Evolutionary conservation across 2,329 filamentous ascomycete species (phyloP).

Genomic region (Aureobasidium lini): DNA sequence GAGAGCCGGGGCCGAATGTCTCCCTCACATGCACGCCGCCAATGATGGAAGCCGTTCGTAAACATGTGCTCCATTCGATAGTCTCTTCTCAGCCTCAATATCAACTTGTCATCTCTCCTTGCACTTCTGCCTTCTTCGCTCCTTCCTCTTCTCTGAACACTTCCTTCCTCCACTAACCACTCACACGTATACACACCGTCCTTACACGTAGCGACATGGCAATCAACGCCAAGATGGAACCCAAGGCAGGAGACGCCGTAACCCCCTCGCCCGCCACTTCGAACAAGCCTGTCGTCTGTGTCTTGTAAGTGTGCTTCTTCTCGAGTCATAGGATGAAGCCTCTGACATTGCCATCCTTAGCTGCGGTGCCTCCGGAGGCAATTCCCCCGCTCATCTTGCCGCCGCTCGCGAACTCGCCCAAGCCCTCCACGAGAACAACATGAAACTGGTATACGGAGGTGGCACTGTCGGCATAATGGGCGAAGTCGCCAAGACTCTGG

Average conservation of each 20-base stretch:
- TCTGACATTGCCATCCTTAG: conserved; percentile 32
- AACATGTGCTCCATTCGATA: conserved; percentile 6
- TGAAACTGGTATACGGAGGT: conserved; percentile 86
- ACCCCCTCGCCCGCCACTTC: conserved; percentile 17
- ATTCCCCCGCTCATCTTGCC: conserved; percentile 64
- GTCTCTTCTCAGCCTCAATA: background rate
- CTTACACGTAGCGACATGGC: conserved; percentile 13
- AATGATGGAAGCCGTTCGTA: conserved; percentile 2
- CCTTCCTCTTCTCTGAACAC: background rate
- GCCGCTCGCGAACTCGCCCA: conserved; percentile 69
- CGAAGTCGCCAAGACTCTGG: conserved; percentile 79
- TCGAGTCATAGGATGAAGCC: background rate
- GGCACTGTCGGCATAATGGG: conserved; percentile 95
- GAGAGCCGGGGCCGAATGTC: conserved; percentile 1
- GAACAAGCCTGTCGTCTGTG: conserved; percentile 65
- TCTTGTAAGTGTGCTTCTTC: conserved; percentile 54
- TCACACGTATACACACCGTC: background rate
- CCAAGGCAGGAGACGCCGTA: conserved; percentile 6
- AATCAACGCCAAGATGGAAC: conserved; percentile 14
- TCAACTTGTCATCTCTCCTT: background rate
- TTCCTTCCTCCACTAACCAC: background rate
- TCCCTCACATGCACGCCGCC: background rate
- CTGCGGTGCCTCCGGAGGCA: conserved; percentile 75
- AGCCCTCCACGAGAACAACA: conserved; percentile 66
- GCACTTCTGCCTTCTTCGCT: background rate